These are phyloP conservation scores for Rehmannia glutinosa DNA, from an alignment of 257 asterid genomes.

Conservation along the genomic window DNA sequence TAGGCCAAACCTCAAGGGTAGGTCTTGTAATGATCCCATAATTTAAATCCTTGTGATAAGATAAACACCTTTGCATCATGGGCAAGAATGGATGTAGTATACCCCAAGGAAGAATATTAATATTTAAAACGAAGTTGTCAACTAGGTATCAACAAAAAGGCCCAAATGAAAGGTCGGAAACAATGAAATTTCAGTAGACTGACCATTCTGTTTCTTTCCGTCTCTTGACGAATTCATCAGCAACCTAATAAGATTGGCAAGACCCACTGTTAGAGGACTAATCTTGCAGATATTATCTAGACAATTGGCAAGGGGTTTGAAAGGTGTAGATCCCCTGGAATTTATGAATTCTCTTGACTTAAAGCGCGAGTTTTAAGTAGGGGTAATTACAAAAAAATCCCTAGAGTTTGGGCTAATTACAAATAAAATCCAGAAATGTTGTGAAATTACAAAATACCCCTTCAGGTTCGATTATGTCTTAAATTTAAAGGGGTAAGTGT, in stretches of 20 bases:
- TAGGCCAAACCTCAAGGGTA: too few species aligned
- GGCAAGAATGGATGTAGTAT: not conserved
- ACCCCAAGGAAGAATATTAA: not conserved
- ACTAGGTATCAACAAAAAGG: too few species aligned
- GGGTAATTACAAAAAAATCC: too few species aligned
- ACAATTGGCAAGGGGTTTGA: not conserved
- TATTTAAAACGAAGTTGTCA: not conserved
- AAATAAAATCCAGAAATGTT: too few species aligned
- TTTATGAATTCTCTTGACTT: too few species aligned
- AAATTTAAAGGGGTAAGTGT: too few species aligned
- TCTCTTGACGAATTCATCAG: constrained; percentile 79
- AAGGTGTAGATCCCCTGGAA: not conserved
- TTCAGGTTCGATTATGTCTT: too few species aligned
- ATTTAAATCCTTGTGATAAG: not conserved
- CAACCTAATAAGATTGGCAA: constrained; percentile 53
- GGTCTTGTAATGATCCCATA: too few species aligned
- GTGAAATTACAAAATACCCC: too few species aligned
- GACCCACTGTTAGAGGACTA: constrained; percentile 22
- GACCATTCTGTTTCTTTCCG: constrained; percentile 92
- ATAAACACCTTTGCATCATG: not conserved
- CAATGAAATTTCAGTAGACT: constrained; percentile 10
- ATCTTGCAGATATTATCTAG: not conserved
- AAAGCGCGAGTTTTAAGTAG: too few species aligned
- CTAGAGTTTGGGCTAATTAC: too few species aligned
- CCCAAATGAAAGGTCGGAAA: not conserved